Percentiles rank a stretch among this genome's conserved stretches.
These are phyloP conservation scores for Senna tora DNA, from an alignment of 306 rosid genomes.

Conservation along the genomic window DNA sequence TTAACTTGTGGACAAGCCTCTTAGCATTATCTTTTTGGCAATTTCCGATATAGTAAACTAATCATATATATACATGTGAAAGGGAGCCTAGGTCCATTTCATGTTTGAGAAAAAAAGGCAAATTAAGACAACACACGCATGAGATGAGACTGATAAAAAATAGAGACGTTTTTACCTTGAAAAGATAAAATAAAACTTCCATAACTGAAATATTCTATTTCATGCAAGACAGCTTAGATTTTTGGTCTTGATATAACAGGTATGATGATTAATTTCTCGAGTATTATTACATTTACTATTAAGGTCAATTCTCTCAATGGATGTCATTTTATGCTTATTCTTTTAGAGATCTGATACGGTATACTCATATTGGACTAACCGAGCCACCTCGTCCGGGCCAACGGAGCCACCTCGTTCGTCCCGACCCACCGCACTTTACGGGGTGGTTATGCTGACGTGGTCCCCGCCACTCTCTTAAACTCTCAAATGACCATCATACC, in stretches of 20 bases:
- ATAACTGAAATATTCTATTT: slow-evolving; percentile 19
- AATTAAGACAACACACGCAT: slow-evolving; percentile 29
- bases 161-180: slow-evolving; percentile 33
- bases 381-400: too few relatives aligned
- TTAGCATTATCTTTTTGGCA: neutral
- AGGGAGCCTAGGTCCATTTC: neutral
- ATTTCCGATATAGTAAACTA: neutral
- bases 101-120: neutral
- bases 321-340: too few relatives aligned
- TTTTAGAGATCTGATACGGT: too few relatives aligned
- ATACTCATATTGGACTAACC: too few relatives aligned
- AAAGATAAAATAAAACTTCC: neutral
- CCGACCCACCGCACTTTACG: too few relatives aligned
- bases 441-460: too few relatives aligned
- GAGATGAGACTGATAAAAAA: slow-evolving; percentile 27
- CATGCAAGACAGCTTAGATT: slow-evolving; percentile 23
- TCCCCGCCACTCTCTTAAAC: too few relatives aligned
- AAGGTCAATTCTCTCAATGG: too few relatives aligned
- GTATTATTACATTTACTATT: too few relatives aligned
- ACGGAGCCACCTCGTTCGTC: too few relatives aligned
- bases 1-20: neutral
- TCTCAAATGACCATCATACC: too few relatives aligned
- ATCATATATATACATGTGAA: neutral
- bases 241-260: neutral
- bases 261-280: too few relatives aligned